Base-by-base conservation (phyloP, 495 filamentous ascomycete genomes). In the Talaromyces trachyspermus region DNA sequence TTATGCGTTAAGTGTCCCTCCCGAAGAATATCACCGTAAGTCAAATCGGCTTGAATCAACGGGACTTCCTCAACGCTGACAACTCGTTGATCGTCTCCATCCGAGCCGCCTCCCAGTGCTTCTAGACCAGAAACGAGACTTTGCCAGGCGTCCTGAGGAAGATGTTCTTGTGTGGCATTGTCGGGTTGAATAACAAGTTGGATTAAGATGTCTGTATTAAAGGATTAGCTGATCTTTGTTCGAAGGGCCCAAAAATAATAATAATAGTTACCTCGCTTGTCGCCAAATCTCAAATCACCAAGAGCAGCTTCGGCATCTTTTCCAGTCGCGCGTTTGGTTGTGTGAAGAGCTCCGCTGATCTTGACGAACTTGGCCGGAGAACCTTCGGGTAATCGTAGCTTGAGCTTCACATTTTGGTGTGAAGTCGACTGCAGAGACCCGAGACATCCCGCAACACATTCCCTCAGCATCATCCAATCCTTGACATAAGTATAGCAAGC, bases 391-490 rank as follows among this genome's bases (percentile, higher is more conserved):
- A 99, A 72, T 33, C 85, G 84, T 27, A 99, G 81, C 72, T 95
- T 97, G 40, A 99, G 76, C 66, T 95, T 97, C 48, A 91, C 92
- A 60, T 97, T 99, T 62, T 97, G 94, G 66, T 99, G 92, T n/a
- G 94, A 97, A 15, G 88, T 84, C 0, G 87, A 89, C 64, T 99
- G 92, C 55, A 97, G 72, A n/a, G 89, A 81, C 32, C 92, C 92
- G 27, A 99, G 67, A 60, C 94, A 97, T 19, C 92, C 92, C 14
- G 92, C 94, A 38, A 97, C 77, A 64, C 94, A 99, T 63, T 99
- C 92, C 15, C 92, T 83, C 25, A 99, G 76, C 90, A 96, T 97
- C 92, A 97, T 99, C 92, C 92, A 99, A 61, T 99, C 92, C 64
- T 97, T 97, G 56, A 97, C 90, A 57, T 97, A 99, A 4, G 89